phyloP scores from a whole-genome alignment of 805 yeast species.

The Isabelozyma rhagii region DNA sequence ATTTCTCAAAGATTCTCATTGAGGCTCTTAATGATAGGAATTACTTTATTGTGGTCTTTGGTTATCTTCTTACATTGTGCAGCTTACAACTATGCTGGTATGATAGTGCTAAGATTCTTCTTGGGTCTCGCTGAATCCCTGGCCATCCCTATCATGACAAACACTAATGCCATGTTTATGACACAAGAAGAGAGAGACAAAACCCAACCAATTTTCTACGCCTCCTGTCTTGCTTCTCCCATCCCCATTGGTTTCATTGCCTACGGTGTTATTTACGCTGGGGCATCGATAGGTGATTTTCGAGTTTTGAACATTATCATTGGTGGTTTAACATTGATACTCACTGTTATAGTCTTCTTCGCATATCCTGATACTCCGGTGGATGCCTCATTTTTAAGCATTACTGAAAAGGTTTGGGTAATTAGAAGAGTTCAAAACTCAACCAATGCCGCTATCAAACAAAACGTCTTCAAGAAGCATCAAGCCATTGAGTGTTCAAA shows the following conservation, averaged over 20 bases:
- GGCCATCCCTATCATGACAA: conserved; percentile 31
- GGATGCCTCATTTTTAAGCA: conserved; percentile 43
- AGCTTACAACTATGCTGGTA: conserved; percentile 43
- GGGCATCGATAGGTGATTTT: conserved; percentile 38
- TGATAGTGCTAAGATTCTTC: conserved; percentile 46
- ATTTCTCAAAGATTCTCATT: conserved; percentile 44
- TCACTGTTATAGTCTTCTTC: conserved; percentile 17
- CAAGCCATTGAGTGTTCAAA: conserved; percentile 50
- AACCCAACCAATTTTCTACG: conserved; percentile 52
- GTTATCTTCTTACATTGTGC: conserved; percentile 46
- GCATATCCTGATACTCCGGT: conserved; percentile 58
- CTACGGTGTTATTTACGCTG: conserved; percentile 31
- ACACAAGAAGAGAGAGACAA: conserved; percentile 45
- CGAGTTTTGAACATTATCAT: conserved; percentile 52
- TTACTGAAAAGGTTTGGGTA: conserved; percentile 50
- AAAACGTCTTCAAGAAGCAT: conserved; percentile 42
- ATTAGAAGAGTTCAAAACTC: conserved; percentile 34
- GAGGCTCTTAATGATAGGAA: conserved; percentile 32
- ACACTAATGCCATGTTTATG: conserved; percentile 49
- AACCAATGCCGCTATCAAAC: conserved; percentile 34
- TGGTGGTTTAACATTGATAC: conserved; percentile 49
- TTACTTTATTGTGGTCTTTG: conserved; percentile 43
- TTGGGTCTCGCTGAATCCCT: conserved; percentile 40
- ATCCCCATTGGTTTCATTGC: conserved; percentile 53
- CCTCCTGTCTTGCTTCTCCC: conserved; percentile 48